Evolutionary conservation across 108 stramenopile species (phyloP).

Genomic region (Skeletonema tropicum): DNA sequence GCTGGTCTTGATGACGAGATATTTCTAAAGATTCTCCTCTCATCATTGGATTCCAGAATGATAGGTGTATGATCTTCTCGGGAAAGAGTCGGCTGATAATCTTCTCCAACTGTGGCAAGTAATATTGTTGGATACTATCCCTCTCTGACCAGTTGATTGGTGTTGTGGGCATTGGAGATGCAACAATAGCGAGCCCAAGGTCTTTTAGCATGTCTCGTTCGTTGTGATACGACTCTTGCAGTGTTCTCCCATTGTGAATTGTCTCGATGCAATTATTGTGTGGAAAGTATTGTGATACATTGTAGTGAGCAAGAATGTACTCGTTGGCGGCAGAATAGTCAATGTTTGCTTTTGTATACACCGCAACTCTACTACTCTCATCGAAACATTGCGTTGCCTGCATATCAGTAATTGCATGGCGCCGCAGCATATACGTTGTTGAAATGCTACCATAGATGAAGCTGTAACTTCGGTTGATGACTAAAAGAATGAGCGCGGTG

Average conservation of each 20-base stretch:
- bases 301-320: constrained; percentile 56
- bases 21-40: constrained; percentile 48
- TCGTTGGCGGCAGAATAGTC: constrained; percentile 67
- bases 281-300: constrained; percentile 12
- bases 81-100: constrained; percentile 20
- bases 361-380: not conserved
- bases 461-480: not conserved
- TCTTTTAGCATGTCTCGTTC: constrained; percentile 22
- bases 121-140: constrained; percentile 12
- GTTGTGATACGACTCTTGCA: constrained; percentile 3
- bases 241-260: constrained; percentile 11
- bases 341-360: constrained; percentile 12
- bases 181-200: constrained; percentile 19
- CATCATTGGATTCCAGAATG: constrained; percentile 64
- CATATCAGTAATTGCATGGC: not conserved
- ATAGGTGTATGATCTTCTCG: not conserved
- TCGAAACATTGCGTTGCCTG: not conserved
- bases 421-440: not conserved
- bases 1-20: constrained; percentile 5
- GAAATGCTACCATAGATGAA: not conserved
- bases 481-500: not conserved
- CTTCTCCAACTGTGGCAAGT: constrained; percentile 22
- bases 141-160: constrained; percentile 12
- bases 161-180: constrained; percentile 6
- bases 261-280: not conserved